phyloP scores from a whole-genome alignment of 2,329 filamentous ascomycete species.

The Magnaporthiopsis incrustans region DNA sequence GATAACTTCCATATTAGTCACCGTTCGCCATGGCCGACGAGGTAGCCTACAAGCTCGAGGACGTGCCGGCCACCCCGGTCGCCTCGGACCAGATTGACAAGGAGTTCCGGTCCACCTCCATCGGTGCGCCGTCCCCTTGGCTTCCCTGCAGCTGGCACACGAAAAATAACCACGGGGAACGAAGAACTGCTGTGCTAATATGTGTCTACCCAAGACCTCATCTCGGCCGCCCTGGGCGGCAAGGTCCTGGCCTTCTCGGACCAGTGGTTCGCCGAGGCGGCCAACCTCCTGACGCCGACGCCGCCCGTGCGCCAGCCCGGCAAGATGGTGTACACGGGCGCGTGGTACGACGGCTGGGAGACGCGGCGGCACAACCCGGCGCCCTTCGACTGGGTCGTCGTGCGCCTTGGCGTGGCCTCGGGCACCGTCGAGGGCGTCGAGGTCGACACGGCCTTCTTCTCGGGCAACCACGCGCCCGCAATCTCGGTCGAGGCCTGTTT shows the following conservation, averaged over 20 bases:
- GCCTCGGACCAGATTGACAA: conserved; percentile 48
- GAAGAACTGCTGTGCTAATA: too few species aligned
- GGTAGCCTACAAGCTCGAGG: conserved; percentile 47
- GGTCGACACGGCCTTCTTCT: conserved; percentile 75
- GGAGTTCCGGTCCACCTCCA: conserved; percentile 52
- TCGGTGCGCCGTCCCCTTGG: conserved; percentile 38
- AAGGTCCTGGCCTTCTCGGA: conserved; percentile 59
- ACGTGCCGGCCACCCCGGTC: conserved; percentile 40
- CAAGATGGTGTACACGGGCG: conserved; percentile 61
- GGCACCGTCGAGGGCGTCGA: conserved; percentile 68
- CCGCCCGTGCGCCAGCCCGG: conserved; percentile 54
- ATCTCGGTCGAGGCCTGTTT: conserved; percentile 73
- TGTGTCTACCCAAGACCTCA: conserved; percentile 33
- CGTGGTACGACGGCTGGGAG: conserved; percentile 67
- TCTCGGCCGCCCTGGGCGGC: conserved; percentile 53
- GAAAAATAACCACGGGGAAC: too few species aligned
- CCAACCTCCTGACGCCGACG: conserved; percentile 56
- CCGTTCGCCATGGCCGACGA: conserved; percentile 29
- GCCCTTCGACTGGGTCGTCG: conserved; percentile 59
- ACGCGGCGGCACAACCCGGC: conserved; percentile 57
- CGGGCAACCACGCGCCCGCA: conserved; percentile 72
- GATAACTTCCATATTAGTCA: neutral
- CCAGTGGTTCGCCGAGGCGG: conserved; percentile 60
- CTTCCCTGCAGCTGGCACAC: too few species aligned
- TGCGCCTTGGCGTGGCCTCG: conserved; percentile 60